Base-by-base conservation (phyloP, 192 early-diverging fungal genomes). In the Chytriomyces sp. region DNA sequence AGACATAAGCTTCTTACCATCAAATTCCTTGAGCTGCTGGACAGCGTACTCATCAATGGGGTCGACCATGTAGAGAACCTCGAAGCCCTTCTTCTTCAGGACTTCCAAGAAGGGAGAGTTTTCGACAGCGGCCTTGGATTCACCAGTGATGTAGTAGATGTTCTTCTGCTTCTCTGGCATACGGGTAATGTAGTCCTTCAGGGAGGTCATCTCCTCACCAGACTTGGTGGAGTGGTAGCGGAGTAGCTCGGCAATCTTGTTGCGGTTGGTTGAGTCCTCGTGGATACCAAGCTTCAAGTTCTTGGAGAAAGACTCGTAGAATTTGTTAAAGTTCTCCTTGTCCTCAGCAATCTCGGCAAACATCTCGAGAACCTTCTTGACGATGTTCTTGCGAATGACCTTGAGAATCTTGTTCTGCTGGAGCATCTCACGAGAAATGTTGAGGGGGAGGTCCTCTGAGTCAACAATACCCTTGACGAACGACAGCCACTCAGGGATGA, bases 91-190 rank as follows among this genome's bases (percentile, higher is more conserved):
- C 93, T 96, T 95, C 93, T 95, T 98, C 81, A 99, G 88, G 59
- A 91, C 93, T 85, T 99, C 98, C 39, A 98, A 84, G 93, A 98
- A 99, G 52, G 98, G 96, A 76, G 94, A 93, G 83, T 93, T 93
- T 86, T 98, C 96, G 72, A 98, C 94, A 37, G 91, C 91, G 75
- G 90, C 89, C 74, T 90, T 89, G 77, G 91, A 93, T 87, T 97
- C 94, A 66, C 95, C 96, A 62, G 96, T 98, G 89, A 98, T 96
- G 81, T 81, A 86, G 82, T 98, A 99, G 85, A 99, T 99, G 89
- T 93, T 92, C 92, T 98, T 96, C 85, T 99, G 98, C 92, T 96
- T 96, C 88, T 97, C 96, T 83, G 94, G 93, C 98, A 99, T 99
- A 82, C 98, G 98, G 71, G 94, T 97, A 74, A 98, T 89, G 80